Percentiles rank a stretch among this genome's conserved stretches.
Evolutionary conservation across 75 land plant species (phyloP).

Genomic region (Isoetes taiwanensis): DNA sequence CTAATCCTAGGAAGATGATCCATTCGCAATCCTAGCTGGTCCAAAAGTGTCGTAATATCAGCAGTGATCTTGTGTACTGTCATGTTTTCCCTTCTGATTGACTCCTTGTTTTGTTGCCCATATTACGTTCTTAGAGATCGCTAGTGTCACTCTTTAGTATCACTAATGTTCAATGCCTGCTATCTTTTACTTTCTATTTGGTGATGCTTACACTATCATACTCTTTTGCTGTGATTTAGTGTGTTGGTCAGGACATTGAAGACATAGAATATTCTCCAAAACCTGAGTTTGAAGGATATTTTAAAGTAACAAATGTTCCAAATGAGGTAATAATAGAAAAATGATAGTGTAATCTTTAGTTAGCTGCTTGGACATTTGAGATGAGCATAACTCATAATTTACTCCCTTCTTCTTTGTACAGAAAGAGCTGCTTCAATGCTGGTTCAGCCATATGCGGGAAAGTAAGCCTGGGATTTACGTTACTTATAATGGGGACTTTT

Average conservation of each 20-base stretch:
- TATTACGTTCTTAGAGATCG: too few relatives aligned
- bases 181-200: too few relatives aligned
- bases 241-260: constrained; percentile 92
- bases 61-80: too few relatives aligned
- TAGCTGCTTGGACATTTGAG: background rate
- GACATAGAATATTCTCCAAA: constrained; percentile 95
- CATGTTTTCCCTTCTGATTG: background rate
- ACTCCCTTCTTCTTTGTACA: constrained; percentile 18
- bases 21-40: too few relatives aligned
- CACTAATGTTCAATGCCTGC: too few relatives aligned
- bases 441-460: constrained; percentile 94
- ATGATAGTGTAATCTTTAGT: background rate
- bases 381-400: background rate
- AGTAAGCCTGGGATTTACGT: constrained; percentile 93
- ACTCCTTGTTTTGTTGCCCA: background rate
- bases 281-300: constrained; percentile 87
- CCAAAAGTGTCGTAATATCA: too few relatives aligned
- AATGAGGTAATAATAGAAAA: constrained; percentile 52
- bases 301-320: constrained; percentile 79
- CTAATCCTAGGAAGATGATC: too few relatives aligned
- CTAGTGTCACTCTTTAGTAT: too few relatives aligned
- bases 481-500: constrained; percentile 95
- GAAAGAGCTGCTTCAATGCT: constrained; percentile 56
- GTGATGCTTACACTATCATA: too few relatives aligned
- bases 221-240: constrained; percentile 32